Percentiles rank a stretch among this genome's conserved stretches.
Evolutionary conservation across 2,329 filamentous ascomycete species (phyloP).

Genomic region (Dactylellina sp.): DNA sequence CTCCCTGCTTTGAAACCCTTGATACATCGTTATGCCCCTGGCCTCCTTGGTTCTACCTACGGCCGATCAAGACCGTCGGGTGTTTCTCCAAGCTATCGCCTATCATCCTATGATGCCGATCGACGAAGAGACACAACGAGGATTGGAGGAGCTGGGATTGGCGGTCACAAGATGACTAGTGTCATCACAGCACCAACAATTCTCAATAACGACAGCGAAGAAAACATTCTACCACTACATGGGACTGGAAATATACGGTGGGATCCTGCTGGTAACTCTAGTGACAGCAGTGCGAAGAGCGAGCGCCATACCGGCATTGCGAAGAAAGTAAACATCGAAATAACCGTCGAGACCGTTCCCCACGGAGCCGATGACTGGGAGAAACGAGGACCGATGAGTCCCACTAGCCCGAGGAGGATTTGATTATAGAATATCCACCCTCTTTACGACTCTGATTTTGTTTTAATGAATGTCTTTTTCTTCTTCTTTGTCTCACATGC

Average conservation of each 20-base stretch:
- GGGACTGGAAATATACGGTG: constrained; percentile 12
- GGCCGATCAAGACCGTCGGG: constrained; percentile 30
- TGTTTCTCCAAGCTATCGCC: constrained; percentile 39
- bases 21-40: constrained; percentile 44
- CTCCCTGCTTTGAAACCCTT: constrained; percentile 53
- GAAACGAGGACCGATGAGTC: constrained; percentile 10
- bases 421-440: constrained; percentile 4
- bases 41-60: constrained; percentile 37
- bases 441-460: neutral
- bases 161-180: constrained; percentile 40
- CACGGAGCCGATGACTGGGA: constrained; percentile 23
- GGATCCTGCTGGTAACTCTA: constrained; percentile 19
- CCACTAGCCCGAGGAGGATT: constrained; percentile 26
- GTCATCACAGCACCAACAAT: constrained; percentile 31
- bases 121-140: constrained; percentile 41
- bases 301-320: constrained; percentile 24
- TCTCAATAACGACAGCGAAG: constrained; percentile 44
- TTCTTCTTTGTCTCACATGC: too few relatives aligned
- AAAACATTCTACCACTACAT: constrained; percentile 45
- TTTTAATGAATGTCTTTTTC: neutral
- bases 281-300: constrained; percentile 3
- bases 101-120: constrained; percentile 46
- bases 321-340: constrained; percentile 48
- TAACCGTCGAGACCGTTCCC: constrained; percentile 37
- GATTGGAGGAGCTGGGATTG: constrained; percentile 13